Evolutionary conservation across 2,329 filamentous ascomycete genomes (phyloP).

Genomic region (Tolypocladium cylindrosporum): DNA sequence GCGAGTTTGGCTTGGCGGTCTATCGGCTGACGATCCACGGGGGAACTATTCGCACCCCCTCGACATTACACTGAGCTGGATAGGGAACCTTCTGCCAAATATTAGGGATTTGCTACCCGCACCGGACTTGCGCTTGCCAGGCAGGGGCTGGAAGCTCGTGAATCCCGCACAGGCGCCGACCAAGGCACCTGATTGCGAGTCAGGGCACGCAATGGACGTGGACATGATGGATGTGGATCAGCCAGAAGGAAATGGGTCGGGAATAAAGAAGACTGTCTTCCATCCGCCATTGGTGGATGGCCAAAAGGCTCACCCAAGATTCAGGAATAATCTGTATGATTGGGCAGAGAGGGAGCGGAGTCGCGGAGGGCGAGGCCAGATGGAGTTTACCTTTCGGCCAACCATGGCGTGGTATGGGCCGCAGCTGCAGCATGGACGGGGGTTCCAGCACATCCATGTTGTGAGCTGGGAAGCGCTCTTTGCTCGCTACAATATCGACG

Average conservation of each 20-base stretch:
- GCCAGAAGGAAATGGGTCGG: conserved; percentile 8
- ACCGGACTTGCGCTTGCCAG: conserved; percentile 12
- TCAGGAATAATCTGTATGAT: conserved; percentile 35
- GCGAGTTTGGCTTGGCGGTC: conserved; percentile 36
- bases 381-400: conserved; percentile 30
- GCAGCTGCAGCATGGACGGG: conserved; percentile 35
- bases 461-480: conserved; percentile 32
- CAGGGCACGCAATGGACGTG: not conserved
- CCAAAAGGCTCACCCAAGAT: conserved; percentile 15
- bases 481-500: conserved; percentile 13
- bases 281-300: conserved; percentile 30
- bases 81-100: conserved; percentile 22
- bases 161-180: conserved; percentile 3
- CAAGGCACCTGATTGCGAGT: not conserved
- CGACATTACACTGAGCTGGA: conserved; percentile 30
- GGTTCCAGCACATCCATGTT: conserved; percentile 38
- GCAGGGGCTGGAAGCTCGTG: conserved; percentile 29
- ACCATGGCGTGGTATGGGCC: conserved; percentile 43
- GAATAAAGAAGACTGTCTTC: conserved; percentile 28
- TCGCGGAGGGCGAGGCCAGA: conserved; percentile 1
- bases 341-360: conserved; percentile 13
- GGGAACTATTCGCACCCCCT: conserved; percentile 20
- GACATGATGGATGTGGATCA: conserved; percentile 11
- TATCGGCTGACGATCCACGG: conserved; percentile 9
- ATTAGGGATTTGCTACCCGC: conserved; percentile 26